A percentile compares a stretch with the other conserved stretches of the same genome.
These are phyloP conservation scores for Dictyostelium firmibasis DNA, from an alignment of 78 protist genomes.

Conservation along the genomic window DNA sequence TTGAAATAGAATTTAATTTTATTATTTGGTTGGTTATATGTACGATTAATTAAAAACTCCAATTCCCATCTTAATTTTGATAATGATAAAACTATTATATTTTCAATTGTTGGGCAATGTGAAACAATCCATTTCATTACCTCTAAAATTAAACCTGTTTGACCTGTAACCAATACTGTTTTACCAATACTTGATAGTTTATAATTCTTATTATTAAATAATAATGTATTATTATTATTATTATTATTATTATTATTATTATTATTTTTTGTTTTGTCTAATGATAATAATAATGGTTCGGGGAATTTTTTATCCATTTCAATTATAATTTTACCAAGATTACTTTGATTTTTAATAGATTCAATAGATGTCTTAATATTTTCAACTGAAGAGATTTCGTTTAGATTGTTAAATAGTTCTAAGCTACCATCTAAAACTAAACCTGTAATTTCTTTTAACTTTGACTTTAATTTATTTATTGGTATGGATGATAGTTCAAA, in stretches of 20 bases:
- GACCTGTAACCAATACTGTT: constrained; percentile 29
- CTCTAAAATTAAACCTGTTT: constrained; percentile 1
- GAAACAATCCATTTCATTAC: background rate
- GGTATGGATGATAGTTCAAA: background rate
- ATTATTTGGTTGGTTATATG: background rate
- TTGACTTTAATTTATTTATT: too few species aligned
- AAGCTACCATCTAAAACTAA: too few species aligned
- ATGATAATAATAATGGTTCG: too few species aligned
- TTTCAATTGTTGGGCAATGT: background rate
- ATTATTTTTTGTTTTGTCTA: too few species aligned
- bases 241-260: too few species aligned
- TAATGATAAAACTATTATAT: constrained; percentile 17
- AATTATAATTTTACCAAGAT: background rate
- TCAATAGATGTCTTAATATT: background rate
- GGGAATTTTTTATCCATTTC: background rate
- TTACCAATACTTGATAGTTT: background rate
- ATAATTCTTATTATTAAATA: too few species aligned
- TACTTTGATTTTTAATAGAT: too few species aligned
- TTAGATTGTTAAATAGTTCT: background rate
- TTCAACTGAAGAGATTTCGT: background rate
- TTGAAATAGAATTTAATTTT: background rate
- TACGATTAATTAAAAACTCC: background rate
- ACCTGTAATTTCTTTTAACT: background rate
- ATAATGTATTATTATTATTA: too few species aligned
- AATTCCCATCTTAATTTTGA: constrained; percentile 55